Conservation (phyloP, 164 flowering plant species). For the Aristolochia contorta region DNA sequence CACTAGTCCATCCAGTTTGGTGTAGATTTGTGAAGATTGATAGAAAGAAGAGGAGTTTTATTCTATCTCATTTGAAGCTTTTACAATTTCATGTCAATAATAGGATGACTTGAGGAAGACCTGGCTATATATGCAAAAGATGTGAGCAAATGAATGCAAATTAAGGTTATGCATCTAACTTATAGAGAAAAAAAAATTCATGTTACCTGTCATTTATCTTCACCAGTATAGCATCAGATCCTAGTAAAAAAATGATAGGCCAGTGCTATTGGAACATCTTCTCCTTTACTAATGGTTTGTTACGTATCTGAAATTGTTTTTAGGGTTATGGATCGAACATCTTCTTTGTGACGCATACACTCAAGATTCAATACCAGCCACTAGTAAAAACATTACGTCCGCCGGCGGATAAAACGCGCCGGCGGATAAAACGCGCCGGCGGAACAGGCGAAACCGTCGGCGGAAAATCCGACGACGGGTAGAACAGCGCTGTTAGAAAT, state of each 20-base stretch:
- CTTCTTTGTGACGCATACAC: slow-evolving; percentile 81
- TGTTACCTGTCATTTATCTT: background rate
- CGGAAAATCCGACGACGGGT: no score
- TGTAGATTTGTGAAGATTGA: no score
- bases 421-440: no score
- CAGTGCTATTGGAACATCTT: no score
- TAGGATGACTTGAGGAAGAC: slow-evolving; percentile 85
- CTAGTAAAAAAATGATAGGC: no score
- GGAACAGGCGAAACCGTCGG: no score
- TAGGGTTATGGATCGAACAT: slow-evolving; percentile 76
- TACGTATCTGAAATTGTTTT: background rate
- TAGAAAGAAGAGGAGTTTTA: no score
- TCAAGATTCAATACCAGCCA: slow-evolving; percentile 83
- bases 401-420: no score
- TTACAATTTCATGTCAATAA: slow-evolving; percentile 3
- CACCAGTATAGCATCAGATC: no score
- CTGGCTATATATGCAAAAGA: slow-evolving; percentile 86
- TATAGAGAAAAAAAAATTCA: background rate
- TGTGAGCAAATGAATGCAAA: slow-evolving; percentile 97
- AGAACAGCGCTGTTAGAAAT: no score
- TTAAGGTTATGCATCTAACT: slow-evolving; percentile 35
- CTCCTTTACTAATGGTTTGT: background rate
- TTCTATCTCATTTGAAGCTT: background rate
- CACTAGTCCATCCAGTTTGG: slow-evolving; percentile 1
- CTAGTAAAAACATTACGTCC: no score